These are phyloP conservation scores for Solidago caesia DNA, from an alignment of 129 eudicot species.

Conservation along the genomic window DNA sequence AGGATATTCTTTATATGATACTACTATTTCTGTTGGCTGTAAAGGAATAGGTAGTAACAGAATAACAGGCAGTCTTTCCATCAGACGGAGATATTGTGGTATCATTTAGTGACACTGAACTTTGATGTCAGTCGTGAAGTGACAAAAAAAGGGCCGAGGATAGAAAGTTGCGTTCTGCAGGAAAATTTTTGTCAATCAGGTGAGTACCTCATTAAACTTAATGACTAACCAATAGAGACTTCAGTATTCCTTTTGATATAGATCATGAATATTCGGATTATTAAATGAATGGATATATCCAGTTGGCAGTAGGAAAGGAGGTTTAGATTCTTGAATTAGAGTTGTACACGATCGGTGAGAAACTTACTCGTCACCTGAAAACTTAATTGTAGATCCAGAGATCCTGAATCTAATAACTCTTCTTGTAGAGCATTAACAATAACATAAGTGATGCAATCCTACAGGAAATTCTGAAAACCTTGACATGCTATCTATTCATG, in stretches of 20 bases:
- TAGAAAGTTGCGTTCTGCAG: not conserved
- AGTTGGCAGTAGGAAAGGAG: not conserved
- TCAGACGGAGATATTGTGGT: too few relatives aligned
- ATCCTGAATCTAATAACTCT: slow-evolving; percentile 28
- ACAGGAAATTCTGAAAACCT: slow-evolving; percentile 26
- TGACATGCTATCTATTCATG: slow-evolving; percentile 29
- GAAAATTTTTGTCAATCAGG: slow-evolving; percentile 32
- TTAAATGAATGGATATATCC: slow-evolving; percentile 4
- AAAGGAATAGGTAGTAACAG: too few relatives aligned
- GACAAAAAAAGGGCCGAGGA: not conserved
- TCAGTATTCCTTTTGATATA: not conserved
- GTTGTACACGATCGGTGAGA: not conserved
- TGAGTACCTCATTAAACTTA: slow-evolving; percentile 23
- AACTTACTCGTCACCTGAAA: too few relatives aligned
- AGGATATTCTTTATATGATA: too few relatives aligned
- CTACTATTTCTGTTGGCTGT: too few relatives aligned
- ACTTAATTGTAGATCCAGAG: not conserved
- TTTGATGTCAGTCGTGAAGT: too few relatives aligned
- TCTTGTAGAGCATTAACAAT: slow-evolving; percentile 39
- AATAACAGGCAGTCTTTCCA: too few relatives aligned
- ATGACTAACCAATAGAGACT: slow-evolving; percentile 9
- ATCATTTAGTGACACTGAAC: too few relatives aligned
- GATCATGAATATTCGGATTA: too few relatives aligned
- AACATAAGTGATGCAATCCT: slow-evolving; percentile 34
- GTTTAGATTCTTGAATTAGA: slow-evolving; percentile 16